Base-by-base conservation (phyloP, 2,329 filamentous ascomycete genomes). In the Fusarium sp. region DNA sequence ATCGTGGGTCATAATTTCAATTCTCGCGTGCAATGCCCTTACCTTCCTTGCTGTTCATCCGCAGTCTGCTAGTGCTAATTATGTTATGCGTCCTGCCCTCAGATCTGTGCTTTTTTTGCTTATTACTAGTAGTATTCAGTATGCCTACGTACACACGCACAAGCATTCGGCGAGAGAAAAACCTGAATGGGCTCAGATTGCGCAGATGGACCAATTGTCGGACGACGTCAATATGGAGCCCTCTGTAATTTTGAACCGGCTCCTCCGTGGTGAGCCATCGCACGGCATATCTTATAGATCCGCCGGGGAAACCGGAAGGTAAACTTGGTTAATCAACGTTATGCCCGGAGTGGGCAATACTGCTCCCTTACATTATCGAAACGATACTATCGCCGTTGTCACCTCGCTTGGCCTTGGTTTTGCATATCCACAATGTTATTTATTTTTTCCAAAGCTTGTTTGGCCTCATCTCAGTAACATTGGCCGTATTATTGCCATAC, bases 1-100 rank as follows among this genome's bases (percentile, higher is more conserved):
- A 35, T 32, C 65, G 61, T 68, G 65, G 65, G 61, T 52, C 65
- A 62, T 51, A 69, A 66, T 69, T 48, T 50, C n/a, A 43, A 26
- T 39, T 39, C 19, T 40, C 30, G 14, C 37, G 61, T 49, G 40
- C 62, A 40, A 52, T 57, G 61, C 47, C 33, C 33, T 17, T 35
- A 48, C 22, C 62, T 40, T 66, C 33, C 33, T 17, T 35, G 51
- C 22, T 66, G 44, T 66, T 35, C 17, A 35, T 35, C 14, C 14
- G 15, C 17, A n/a, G 28, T 33, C 35, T n/a, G n/a, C 35, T 62
- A 44, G 32, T 56, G 37, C 51, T 60, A n/a, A n/a, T n/a, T n/a
- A 49, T 67, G 43, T 67, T 70, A 50, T 69, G 65, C 65, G 53
- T 52, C 24, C 30, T 26, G 47, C 28, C 35, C 37, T 66, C 47